Evolutionary conservation across 2,329 filamentous ascomycete species (phyloP), one percentile per base, ranked within the genome.

Genomic region (Sphaerulina populicola): DNA sequence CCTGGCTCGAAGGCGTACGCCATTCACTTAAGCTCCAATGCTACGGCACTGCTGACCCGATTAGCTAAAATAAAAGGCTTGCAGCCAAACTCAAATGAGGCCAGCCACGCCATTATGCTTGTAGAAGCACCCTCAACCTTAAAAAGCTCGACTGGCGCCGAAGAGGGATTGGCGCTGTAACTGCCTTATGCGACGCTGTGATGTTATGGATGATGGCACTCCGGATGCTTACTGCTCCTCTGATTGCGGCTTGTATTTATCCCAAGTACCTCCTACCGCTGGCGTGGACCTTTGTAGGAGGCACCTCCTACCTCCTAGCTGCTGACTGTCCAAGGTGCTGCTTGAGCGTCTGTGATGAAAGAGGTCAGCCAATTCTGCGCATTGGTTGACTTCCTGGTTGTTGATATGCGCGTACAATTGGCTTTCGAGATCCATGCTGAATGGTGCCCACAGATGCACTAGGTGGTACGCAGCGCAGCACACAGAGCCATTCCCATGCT

Each of bases 101-200:
- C 39, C 43, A 56, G 53, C 55, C 53, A 53, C 51, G 43, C 42
- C 46, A 33, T 56, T 58, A 60, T 60, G 57, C 57, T 60, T 60
- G 4, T 18, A 60, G 51, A 53, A 47, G 48, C 55, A 60, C 52
- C 37, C 44, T 42, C 42, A 57, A 60, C 48, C 44, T 46, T 58
- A 58, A 27, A 53, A 35, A 35, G 10, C 31, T 38, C 8, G 18
- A 18, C 37, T 53, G 35, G 40, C 40, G 15, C 41, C 53, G 49
- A 23, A 52, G 37, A 47, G 44, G 43, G 54, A 58, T 57, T 51
- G 54, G 45, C 56, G 47, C 50, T 55, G 56, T 47, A 49, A 55
- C 56, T 58, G 44, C 57, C 57, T 35, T 44, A 58, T 60, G 46
- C 51, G 57, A 59, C 57, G 37, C 47, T 53, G 45, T 14, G 41